Evolutionary conservation across 192 early-diverging fungal genomes (phyloP), one percentile per base, ranked within the genome.

Genomic region (Podila minutissima): DNA sequence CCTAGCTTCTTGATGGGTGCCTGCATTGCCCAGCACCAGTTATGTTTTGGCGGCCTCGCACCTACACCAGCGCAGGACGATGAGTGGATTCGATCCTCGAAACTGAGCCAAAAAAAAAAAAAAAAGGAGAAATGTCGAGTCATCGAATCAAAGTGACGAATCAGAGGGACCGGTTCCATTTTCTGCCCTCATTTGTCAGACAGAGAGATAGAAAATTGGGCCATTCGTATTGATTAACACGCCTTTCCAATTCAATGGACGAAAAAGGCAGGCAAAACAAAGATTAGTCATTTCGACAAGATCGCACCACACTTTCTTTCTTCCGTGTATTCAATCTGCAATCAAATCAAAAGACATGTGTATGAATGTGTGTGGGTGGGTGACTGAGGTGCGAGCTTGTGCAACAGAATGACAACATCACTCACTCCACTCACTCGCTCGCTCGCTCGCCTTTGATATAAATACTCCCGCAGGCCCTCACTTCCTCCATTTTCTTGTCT

Each of bases 341-440:
- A 66, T 66, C 64, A 48, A 66, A 66, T 66, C 64, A 66, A 28
- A 28, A 51, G 35, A 49, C 48, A 48, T 66, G 49, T 19, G 26
- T 10, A 22, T 29, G 24, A 66, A 12, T 31, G 41, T 66, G 35
- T 11, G 0, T 10, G 35, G 9, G 33, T 10, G 35, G 9, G 33
- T 5, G 33, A 35, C 33, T 35, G 28, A 66, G 15, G 15, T 38
- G 41, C 62, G n/a, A 38, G 20, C 22, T 62, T 35, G 33, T 35
- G 35, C 61, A 31, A 37, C 35, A 20, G 24, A 24, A 62, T 35
- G 33, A 37, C 17, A 33, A 33, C 59, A 61, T 61, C 48, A 53
- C 46, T 67, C 46, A 51, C 1, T 20, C n/a, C 32, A 33, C 50
- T 9, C 51, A 22, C 4, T n/a, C 22, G 2, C 19, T 20, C 32